These are phyloP conservation scores for Penicillium odoratum DNA, from an alignment of 495 filamentous ascomycete genomes.

Conservation along the genomic window DNA sequence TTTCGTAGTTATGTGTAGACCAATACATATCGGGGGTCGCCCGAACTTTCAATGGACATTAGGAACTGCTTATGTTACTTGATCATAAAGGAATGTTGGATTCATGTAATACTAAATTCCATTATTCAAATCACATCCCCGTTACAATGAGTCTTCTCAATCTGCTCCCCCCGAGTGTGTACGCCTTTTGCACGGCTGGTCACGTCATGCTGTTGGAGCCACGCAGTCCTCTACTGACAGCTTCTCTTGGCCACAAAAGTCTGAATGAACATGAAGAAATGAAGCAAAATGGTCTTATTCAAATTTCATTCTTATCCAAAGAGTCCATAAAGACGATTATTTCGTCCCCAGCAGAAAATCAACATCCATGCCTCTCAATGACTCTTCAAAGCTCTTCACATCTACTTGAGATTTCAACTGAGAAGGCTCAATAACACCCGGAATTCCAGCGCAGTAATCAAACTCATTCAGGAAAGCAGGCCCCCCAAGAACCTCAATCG, in stretches of 20 bases:
- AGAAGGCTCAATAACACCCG: conserved; percentile 31
- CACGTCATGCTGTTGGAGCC: neutral
- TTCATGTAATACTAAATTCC: no score
- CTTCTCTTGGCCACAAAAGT: no score
- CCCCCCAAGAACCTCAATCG: conserved; percentile 38
- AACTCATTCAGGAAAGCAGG: conserved; percentile 36
- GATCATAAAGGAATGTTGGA: no score
- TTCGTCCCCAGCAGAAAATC: conserved; percentile 1
- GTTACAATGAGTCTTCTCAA: no score
- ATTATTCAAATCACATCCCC: no score
- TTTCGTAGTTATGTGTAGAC: no score
- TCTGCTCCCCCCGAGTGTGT: no score
- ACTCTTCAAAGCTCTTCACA: conserved; percentile 5
- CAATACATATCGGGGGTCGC: no score
- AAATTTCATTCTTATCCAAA: neutral
- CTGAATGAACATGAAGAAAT: neutral
- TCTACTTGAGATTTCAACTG: conserved; percentile 26
- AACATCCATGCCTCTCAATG: neutral
- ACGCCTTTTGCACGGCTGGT: neutral
- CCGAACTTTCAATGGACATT: no score
- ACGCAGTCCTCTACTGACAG: no score
- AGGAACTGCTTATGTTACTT: no score
- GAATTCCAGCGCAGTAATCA: conserved; percentile 42
- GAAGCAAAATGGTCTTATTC: neutral
- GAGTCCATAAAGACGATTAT: neutral